phyloP scores from a whole-genome alignment of 2,329 filamentous ascomycete species.

The Aureobasidium mangrovei region DNA sequence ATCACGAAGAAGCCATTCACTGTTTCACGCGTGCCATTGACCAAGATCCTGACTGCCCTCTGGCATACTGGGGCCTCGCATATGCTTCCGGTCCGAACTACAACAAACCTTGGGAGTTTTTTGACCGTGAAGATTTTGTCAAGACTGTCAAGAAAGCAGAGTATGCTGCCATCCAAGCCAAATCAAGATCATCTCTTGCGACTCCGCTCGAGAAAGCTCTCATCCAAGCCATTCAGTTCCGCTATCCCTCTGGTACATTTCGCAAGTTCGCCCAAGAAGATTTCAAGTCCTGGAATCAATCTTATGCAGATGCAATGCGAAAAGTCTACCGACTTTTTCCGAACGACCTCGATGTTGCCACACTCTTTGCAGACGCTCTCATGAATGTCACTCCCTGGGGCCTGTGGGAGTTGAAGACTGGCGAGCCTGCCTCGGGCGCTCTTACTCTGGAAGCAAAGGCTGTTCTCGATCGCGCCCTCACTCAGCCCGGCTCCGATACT shows the following conservation, averaged over 20 bases:
- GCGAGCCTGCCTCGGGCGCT: constrained; percentile 46
- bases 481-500: constrained; percentile 36
- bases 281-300: constrained; percentile 43
- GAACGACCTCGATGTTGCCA: constrained; percentile 54
- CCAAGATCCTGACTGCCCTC: constrained; percentile 46
- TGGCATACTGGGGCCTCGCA: constrained; percentile 63
- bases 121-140: constrained; percentile 53
- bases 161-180: constrained; percentile 39
- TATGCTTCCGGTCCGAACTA: constrained; percentile 68
- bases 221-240: constrained; percentile 51
- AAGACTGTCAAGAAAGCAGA: constrained; percentile 42
- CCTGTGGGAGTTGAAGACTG: constrained; percentile 54
- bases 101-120: constrained; percentile 69
- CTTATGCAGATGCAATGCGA: constrained; percentile 55
- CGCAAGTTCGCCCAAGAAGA: neutral
- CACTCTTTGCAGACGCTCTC: constrained; percentile 55
- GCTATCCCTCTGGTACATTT: constrained; percentile 43
- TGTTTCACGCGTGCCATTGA: constrained; percentile 56
- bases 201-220: constrained; percentile 53
- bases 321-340: constrained; percentile 44
- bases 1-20: constrained; percentile 59
- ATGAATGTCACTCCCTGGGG: constrained; percentile 60
- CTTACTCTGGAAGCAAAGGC: constrained; percentile 50
- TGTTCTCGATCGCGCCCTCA: constrained; percentile 51
- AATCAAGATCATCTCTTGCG: constrained; percentile 28